Evolutionary conservation across 345 rosid species (phyloP), one percentile per base, ranked within the genome.

Genomic region (Mallotus nudiflorus): DNA sequence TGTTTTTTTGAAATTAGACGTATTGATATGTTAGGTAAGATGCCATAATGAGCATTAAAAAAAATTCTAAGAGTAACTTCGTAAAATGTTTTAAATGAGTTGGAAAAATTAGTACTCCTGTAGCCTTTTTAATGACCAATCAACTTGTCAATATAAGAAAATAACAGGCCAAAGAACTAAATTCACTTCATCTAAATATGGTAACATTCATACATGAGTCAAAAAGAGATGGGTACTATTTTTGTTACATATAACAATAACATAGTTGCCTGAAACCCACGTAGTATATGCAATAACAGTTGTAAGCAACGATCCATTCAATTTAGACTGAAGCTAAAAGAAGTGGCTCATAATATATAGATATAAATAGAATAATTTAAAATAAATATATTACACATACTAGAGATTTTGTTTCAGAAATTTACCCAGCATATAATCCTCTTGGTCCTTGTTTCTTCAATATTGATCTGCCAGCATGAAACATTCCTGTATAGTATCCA

Each of bases 341-440:
- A 14, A 20, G 22, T 20, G 24, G 54, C 45, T 51, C 28, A 52
- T 19, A 49, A 51, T 63, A 51, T 45, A 57, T 12, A 31, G 27
- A 51, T 27, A n/a, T 6, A 31, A 48, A 49, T 29, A 44, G 28
- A 44, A 33, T 24, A 3, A 6, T 18, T 31, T 4, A 31, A 50
- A 19, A 66, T 11, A 37, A 22, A 28, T 39, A 27, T 12, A 1
- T 61, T 5, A 9, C 60, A 65, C 19, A 48, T 16, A 48, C 11
- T 13, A 60, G 51, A 19, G 29, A 22, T 50, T 48, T 13, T 16
- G 54, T 70, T 51, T 62, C 44, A 2, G 40, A 68, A 10, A 75
- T 52, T 67, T 86, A 93, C 98, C 97, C 98, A 70, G 98, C 85
- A 83, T 88, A 93, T 59, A 93, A 73, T 78, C 98, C 98, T 65